A percentile compares a stretch with the other conserved stretches of the same genome.
phyloP scores from a whole-genome alignment of 2,329 filamentous ascomycete species.

The Apiospora sp. region DNA sequence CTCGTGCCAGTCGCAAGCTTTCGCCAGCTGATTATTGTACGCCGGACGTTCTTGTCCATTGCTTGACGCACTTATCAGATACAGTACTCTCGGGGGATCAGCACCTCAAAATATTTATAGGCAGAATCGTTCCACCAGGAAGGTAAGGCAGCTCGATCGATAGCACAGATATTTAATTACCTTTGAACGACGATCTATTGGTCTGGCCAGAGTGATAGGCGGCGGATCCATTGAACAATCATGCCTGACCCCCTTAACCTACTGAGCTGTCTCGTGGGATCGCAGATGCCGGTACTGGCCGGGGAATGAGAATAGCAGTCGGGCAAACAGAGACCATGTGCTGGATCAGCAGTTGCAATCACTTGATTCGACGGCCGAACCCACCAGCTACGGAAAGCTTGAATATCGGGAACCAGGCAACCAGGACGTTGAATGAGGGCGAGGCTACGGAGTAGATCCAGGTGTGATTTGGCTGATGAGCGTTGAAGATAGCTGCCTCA shows the following conservation, averaged over 20 bases:
- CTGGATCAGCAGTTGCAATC: neutral
- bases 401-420: neutral
- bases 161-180: neutral
- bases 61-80: neutral
- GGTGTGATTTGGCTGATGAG: conserved; percentile 1
- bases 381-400: conserved; percentile 14
- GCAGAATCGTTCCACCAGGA: neutral
- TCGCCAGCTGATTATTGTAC: neutral
- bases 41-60: neutral
- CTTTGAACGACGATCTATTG: neutral
- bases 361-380: neutral
- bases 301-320: conserved; percentile 13
- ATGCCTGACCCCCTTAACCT: neutral
- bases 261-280: neutral
- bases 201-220: conserved; percentile 9
- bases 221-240: neutral
- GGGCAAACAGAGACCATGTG: neutral
- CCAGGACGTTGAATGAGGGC: conserved; percentile 7
- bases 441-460: neutral
- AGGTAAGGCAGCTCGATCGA: neutral
- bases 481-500: conserved; percentile 14
- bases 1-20: neutral
- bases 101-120: neutral
- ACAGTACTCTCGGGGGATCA: neutral
- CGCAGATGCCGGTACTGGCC: conserved; percentile 1